These are phyloP conservation scores for Ascochyta lentis DNA, from an alignment of 2,329 filamentous ascomycete genomes.

Conservation along the genomic window DNA sequence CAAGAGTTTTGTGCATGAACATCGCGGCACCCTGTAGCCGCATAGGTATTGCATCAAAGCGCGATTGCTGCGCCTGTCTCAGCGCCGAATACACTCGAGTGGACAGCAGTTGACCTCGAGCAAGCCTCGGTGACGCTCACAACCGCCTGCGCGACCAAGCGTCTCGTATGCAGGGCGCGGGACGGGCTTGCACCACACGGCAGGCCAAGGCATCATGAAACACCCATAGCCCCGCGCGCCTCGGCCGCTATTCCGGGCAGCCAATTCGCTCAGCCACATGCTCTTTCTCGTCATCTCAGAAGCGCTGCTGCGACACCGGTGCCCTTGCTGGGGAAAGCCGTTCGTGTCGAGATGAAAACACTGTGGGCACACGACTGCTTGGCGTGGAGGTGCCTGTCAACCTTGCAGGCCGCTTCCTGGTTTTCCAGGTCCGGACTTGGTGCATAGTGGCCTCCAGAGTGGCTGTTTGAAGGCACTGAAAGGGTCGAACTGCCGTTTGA, in stretches of 20 bases:
- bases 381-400: slow-evolving; percentile 4
- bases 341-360: slow-evolving; percentile 10
- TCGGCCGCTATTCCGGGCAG: slow-evolving; percentile 9
- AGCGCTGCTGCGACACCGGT: slow-evolving; percentile 15
- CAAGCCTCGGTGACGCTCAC: slow-evolving; percentile 10
- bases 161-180: slow-evolving; percentile 27
- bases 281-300: slow-evolving; percentile 7
- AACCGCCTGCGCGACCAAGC: slow-evolving; percentile 18
- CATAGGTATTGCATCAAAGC: neutral
- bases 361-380: neutral
- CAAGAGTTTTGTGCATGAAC: slow-evolving; percentile 6
- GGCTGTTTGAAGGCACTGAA: slow-evolving; percentile 24
- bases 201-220: slow-evolving; percentile 18
- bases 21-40: slow-evolving; percentile 7
- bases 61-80: slow-evolving; percentile 2
- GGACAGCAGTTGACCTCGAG: slow-evolving; percentile 11
- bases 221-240: slow-evolving; percentile 4
- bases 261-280: slow-evolving; percentile 18
- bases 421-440: slow-evolving; percentile 12
- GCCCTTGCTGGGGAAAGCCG: slow-evolving; percentile 12
- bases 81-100: neutral
- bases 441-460: slow-evolving; percentile 15
- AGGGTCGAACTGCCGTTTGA: neutral
- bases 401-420: neutral
- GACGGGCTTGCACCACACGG: slow-evolving; percentile 20